These are phyloP conservation scores for Astragalus glycyphyllos DNA, from an alignment of 306 rosid genomes.

Conservation along the genomic window DNA sequence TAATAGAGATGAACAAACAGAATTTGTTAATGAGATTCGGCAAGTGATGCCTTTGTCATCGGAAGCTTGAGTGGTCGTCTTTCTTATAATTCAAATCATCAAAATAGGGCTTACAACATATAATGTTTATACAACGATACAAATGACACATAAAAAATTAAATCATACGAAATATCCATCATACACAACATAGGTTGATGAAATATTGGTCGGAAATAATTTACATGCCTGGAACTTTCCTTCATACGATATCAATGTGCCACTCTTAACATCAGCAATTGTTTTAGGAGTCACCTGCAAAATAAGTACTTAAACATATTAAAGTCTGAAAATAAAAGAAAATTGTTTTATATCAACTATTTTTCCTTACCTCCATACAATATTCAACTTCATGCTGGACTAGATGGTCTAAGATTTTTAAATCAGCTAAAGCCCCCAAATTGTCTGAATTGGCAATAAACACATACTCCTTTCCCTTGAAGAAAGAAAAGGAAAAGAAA, in stretches of 20 bases:
- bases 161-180: background rate
- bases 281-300: constrained; percentile 59
- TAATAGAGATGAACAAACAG: no score
- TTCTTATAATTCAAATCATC: no score
- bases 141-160: no score
- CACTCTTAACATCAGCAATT: constrained; percentile 96
- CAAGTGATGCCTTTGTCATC: no score
- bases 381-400: constrained; percentile 79
- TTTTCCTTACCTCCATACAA: constrained; percentile 79
- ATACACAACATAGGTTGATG: background rate
- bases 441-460: constrained; percentile 89
- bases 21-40: no score
- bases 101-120: no score
- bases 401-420: constrained; percentile 53
- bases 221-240: no score
- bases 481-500: constrained; percentile 21
- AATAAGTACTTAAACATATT: constrained; percentile 13
- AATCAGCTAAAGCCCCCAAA: constrained; percentile 62
- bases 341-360: constrained; percentile 8
- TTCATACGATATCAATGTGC: constrained; percentile 90
- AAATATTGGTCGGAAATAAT: constrained; percentile 15
- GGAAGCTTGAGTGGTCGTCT: no score
- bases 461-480: constrained; percentile 90
- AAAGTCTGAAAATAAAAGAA: constrained; percentile 6
- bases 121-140: no score